Percentiles rank a stretch among this genome's conserved stretches.
phyloP scores from a whole-genome alignment of 2,329 filamentous ascomycete species.

The Claviceps cyperi region DNA sequence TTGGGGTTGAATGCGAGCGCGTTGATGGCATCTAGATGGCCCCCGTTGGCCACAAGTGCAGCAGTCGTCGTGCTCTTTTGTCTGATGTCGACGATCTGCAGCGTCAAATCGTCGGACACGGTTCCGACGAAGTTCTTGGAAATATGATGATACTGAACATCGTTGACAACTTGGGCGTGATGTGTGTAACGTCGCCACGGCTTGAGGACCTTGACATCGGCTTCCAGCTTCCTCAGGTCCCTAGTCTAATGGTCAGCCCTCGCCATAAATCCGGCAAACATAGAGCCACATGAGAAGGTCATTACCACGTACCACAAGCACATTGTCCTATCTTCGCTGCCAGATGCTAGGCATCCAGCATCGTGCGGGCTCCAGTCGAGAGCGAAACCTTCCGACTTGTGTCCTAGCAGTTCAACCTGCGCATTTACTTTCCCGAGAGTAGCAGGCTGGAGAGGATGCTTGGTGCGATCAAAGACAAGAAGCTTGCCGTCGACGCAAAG shows the following conservation, averaged over 20 bases:
- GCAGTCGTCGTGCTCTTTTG: constrained; percentile 49
- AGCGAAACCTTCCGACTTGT: constrained; percentile 80
- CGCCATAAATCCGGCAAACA: not conserved
- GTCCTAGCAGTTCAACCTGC: constrained; percentile 73
- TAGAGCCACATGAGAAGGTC: not conserved
- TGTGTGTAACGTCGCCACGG: constrained; percentile 68
- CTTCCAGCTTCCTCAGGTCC: constrained; percentile 67
- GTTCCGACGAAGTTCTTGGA: constrained; percentile 77
- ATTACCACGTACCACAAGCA: constrained; percentile 57
- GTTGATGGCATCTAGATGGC: constrained; percentile 88
- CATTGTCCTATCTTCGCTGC: constrained; percentile 84
- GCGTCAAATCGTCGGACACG: constrained; percentile 86
- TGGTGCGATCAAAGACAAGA: constrained; percentile 89
- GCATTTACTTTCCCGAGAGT: constrained; percentile 51
- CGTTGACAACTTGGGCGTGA: constrained; percentile 85
- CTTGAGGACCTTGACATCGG: constrained; percentile 53
- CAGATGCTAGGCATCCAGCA: constrained; percentile 71
- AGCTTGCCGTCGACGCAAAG: constrained; percentile 78
- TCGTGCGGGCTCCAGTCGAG: constrained; percentile 82
- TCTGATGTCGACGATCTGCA: constrained; percentile 84
- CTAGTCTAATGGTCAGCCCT: constrained; percentile 23
- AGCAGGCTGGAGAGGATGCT: constrained; percentile 68
- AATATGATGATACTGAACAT: constrained; percentile 87
- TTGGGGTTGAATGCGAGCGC: constrained; percentile 88
- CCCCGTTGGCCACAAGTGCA: constrained; percentile 53